phyloP scores from a whole-genome alignment of 331 rosid genomes.

The Pyracantha coccinea region DNA sequence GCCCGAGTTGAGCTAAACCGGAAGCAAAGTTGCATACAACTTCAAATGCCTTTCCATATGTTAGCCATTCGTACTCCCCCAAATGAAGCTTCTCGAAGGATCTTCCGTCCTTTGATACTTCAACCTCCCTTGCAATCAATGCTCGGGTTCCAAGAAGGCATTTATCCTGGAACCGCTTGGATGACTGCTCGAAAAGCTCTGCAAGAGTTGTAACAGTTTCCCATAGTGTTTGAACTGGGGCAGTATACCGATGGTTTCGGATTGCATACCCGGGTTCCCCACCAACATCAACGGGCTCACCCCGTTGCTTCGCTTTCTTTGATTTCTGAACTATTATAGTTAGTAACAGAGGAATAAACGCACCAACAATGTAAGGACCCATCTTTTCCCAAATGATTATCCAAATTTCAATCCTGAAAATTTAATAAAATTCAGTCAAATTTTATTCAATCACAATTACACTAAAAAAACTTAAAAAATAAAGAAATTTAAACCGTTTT shows the following conservation, averaged over 20 bases:
- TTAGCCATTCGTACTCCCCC: constrained; percentile 75
- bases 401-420: constrained; percentile 7
- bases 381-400: constrained; percentile 16
- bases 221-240: constrained; percentile 54
- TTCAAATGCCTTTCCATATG: constrained; percentile 51
- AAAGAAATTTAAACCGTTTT: not conserved
- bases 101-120: constrained; percentile 43
- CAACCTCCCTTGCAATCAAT: constrained; percentile 45
- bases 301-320: constrained; percentile 45
- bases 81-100: constrained; percentile 73
- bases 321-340: constrained; percentile 44
- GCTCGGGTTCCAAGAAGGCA: constrained; percentile 70
- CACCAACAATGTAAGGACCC: constrained; percentile 54
- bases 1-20: constrained; percentile 63
- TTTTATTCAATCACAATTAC: not conserved
- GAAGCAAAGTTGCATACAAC: constrained; percentile 57
- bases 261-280: constrained; percentile 61
- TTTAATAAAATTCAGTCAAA: not conserved
- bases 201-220: constrained; percentile 68
- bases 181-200: constrained; percentile 63
- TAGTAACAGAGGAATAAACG: constrained; percentile 49
- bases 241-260: constrained; percentile 36
- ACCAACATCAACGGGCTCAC: constrained; percentile 44
- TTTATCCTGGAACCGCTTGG: constrained; percentile 34
- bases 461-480: not conserved